Conservation (phyloP, 169 alveolate genomes). For the Babesia bovis region DNA sequence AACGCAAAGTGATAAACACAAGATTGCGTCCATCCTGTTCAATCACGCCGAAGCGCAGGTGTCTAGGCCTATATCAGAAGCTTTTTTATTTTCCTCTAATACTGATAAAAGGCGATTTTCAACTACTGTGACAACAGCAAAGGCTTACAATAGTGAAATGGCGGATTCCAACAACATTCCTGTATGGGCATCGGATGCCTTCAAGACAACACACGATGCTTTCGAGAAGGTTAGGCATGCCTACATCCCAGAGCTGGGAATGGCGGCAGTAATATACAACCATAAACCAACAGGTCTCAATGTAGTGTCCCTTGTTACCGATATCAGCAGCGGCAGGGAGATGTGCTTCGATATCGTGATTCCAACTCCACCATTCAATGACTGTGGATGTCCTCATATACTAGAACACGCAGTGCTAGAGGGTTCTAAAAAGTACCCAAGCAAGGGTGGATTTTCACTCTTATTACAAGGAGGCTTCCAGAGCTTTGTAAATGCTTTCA, state of each 20-base stretch:
- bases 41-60: neutral
- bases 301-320: constrained; percentile 51
- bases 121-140: neutral
- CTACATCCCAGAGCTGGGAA: constrained; percentile 41
- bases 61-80: neutral
- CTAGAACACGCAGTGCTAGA: constrained; percentile 86
- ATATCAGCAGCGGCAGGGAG: constrained; percentile 51
- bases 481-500: constrained; percentile 84
- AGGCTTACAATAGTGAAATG: neutral
- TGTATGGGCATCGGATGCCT: constrained; percentile 58
- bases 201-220: constrained; percentile 45
- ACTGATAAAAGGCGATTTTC: neutral
- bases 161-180: constrained; percentile 3
- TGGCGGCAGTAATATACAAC: constrained; percentile 38
- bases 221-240: constrained; percentile 37
- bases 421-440: constrained; percentile 81
- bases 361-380: constrained; percentile 66
- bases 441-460: constrained; percentile 80
- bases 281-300: constrained; percentile 50
- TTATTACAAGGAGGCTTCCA: constrained; percentile 81
- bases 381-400: constrained; percentile 81
- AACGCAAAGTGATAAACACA: neutral
- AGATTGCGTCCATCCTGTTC: neutral
- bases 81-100: neutral
- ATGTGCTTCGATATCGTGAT: constrained; percentile 57